A percentile compares a stretch with the other conserved stretches of the same genome.
phyloP scores from a whole-genome alignment of 495 filamentous ascomycete species.

The Penicillium salamii region DNA sequence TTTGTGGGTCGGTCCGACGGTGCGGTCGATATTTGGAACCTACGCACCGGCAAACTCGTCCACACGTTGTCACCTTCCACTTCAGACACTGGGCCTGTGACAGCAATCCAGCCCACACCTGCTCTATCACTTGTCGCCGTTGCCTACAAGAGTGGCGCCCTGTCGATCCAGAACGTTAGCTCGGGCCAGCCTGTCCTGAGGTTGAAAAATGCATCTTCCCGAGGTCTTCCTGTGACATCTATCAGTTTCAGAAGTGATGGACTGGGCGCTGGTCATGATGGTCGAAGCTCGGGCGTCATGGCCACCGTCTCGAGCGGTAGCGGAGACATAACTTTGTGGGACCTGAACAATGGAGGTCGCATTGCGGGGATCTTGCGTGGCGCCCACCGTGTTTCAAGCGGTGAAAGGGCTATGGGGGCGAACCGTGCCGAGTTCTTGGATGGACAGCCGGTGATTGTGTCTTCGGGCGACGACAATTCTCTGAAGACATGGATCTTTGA shows the following conservation, averaged over 20 bases:
- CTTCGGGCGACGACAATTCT: conserved; percentile 88
- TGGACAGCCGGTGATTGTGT: conserved; percentile 88
- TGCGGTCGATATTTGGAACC: conserved; percentile 95
- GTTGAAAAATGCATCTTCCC: conserved; percentile 56
- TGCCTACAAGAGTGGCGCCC: conserved; percentile 72
- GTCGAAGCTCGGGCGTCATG: conserved; percentile 77
- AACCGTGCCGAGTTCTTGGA: conserved; percentile 85
- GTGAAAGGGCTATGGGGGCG: conserved; percentile 56
- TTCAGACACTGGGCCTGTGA: conserved; percentile 67
- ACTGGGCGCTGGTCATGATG: conserved; percentile 85
- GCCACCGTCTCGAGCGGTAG: conserved; percentile 68
- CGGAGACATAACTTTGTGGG: conserved; percentile 94
- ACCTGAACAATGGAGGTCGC: conserved; percentile 81
- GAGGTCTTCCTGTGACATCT: conserved; percentile 60
- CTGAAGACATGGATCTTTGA: conserved; percentile 95
- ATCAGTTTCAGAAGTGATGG: conserved; percentile 92
- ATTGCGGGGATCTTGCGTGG: conserved; percentile 77
- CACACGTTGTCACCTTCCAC: conserved; percentile 76
- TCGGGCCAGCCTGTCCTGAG: conserved; percentile 66
- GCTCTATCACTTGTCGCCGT: conserved; percentile 84
- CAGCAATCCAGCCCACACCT: conserved; percentile 76
- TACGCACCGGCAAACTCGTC: conserved; percentile 83
- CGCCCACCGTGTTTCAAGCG: conserved; percentile 70
- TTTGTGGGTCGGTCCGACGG: conserved; percentile 84
- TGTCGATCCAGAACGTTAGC: conserved; percentile 78